These are phyloP conservation scores for Oldenlandia corymbosa DNA, from an alignment of 257 asterid genomes.

Conservation along the genomic window DNA sequence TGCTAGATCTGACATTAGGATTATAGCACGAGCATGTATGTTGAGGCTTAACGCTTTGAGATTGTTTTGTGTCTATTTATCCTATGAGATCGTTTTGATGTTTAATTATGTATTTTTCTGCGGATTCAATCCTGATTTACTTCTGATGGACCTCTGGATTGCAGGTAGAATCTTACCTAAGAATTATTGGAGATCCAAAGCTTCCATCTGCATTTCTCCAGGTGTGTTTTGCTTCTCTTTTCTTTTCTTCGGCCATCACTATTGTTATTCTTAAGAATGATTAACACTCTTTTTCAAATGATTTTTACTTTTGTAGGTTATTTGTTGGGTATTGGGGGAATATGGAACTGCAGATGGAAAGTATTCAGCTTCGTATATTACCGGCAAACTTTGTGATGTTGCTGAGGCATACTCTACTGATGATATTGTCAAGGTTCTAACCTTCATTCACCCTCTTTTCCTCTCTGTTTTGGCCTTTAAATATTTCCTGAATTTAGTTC, in stretches of 20 bases:
- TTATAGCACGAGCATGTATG: background rate
- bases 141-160: slow-evolving; percentile 21
- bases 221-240: slow-evolving; percentile 37
- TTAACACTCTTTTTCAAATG: slow-evolving; percentile 4
- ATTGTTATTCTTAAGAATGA: background rate
- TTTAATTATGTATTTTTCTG: background rate
- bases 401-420: slow-evolving; percentile 93
- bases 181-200: slow-evolving; percentile 84
- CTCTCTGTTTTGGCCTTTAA: background rate
- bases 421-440: slow-evolving; percentile 77
- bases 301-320: slow-evolving; percentile 49
- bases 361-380: slow-evolving; percentile 83
- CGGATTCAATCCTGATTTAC: background rate
- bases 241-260: background rate
- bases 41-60: background rate
- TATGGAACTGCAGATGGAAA: slow-evolving; percentile 92
- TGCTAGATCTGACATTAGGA: background rate
- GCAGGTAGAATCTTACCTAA: slow-evolving; percentile 96
- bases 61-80: background rate
- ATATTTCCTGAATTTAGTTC: background rate
- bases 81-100: background rate
- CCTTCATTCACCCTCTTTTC: slow-evolving; percentile 1
- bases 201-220: slow-evolving; percentile 94
- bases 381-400: slow-evolving; percentile 85
- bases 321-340: slow-evolving; percentile 99